Conservation (phyloP, 805 yeast genomes). For the Candida silvicultrix region DNA sequence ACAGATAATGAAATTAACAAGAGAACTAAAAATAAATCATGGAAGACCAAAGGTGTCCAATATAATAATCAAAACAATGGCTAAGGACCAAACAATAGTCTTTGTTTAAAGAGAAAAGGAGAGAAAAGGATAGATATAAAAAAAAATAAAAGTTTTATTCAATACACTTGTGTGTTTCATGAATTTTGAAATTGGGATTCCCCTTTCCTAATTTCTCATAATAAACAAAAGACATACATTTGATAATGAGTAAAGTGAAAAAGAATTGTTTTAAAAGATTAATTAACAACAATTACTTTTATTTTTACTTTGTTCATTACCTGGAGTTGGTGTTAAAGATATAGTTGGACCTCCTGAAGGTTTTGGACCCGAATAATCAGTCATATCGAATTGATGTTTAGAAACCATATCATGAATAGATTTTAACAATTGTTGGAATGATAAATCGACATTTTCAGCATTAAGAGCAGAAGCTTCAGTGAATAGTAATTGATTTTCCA, state of each 20-base stretch:
- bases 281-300: conserved; percentile 59
- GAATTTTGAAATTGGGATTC: too few relatives aligned
- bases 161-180: not conserved
- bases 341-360: conserved; percentile 88
- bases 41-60: not conserved
- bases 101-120: too few relatives aligned
- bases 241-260: too few relatives aligned
- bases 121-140: too few relatives aligned
- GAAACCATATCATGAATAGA: conserved; percentile 93
- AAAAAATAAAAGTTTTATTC: not conserved
- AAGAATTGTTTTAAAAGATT: too few relatives aligned
- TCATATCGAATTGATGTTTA: conserved; percentile 85
- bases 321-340: conserved; percentile 88
- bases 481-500: conserved; percentile 85
- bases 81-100: not conserved
- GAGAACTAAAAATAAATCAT: not conserved
- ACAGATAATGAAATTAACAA: not conserved
- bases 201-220: too few relatives aligned
- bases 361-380: conserved; percentile 57
- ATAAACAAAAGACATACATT: too few relatives aligned
- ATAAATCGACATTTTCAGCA: conserved; percentile 89
- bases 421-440: conserved; percentile 88
- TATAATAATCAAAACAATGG: not conserved
- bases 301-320: conserved; percentile 55
- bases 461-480: conserved; percentile 95